Evolutionary conservation across 441 rosid species (phyloP), one percentile per base, ranked within the genome.

Genomic region (Mallotus repandus): DNA sequence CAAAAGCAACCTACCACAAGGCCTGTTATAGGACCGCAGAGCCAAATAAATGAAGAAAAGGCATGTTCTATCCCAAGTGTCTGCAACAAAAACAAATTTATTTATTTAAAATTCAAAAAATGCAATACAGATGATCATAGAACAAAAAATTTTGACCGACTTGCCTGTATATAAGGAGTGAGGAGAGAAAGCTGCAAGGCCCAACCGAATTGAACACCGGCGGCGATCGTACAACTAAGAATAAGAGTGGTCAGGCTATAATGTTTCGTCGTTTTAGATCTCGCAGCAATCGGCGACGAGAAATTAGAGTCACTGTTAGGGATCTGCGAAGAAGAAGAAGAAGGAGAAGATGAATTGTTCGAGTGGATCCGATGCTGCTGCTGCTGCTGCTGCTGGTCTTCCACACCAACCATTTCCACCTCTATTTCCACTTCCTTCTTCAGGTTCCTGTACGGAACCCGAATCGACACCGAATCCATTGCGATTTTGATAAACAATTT

Each of bases 1-100:
- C 11, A 45, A 71, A 64, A 66, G 5, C 5, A 76, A 85, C 91
- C 69, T 93, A 93, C 99, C 97, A 90, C 97, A 75, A 95, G 97
- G 72, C 97, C 99, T 66, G 99, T 90, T 70, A 95, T 90, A 2
- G 97, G 99, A 69, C 99, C 98, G 55, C 99, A 95, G 5, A 95
- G 95, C 98, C 98, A 91, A 80, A 95, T 95, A 77, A 91, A 95
- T 6, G 99, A 95, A 71, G 99, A 92, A 84, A 95, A 95, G 16
- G 98, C 96, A 73, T 95, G 99, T 43, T 83, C 82, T 46, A 91
- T 88, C 66, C 99, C 98, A 70, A 95, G 97, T n/a, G 96, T 95
- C 99, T 94, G 94, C 89, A 90, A 55, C 38, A 80, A 49, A 35
- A 5, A 72, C 21, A 76, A 62, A 59, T 45, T 41, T n/a, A 52